Percentiles rank a stretch among this genome's conserved stretches.
Conservation (phyloP, 2,329 filamentous ascomycete species). For the Aspergillus brasiliensis region DNA sequence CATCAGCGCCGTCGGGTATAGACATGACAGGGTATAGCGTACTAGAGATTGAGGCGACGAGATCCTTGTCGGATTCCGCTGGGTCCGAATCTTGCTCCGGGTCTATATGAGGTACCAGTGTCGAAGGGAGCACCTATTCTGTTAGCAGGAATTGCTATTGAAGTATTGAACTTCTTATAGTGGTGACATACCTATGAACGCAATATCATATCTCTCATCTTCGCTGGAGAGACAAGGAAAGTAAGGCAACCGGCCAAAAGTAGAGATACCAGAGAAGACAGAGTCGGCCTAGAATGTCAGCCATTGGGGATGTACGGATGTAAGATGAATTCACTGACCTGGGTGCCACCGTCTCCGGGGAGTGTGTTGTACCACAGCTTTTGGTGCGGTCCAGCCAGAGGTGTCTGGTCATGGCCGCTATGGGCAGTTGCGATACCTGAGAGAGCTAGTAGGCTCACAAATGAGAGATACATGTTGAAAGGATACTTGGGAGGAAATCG, state of each 20-base stretch:
- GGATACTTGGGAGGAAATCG: not conserved
- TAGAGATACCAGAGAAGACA: slow-evolving; percentile 85
- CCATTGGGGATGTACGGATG: not conserved
- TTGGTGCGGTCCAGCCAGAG: slow-evolving; percentile 69
- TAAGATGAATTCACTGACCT: slow-evolving; percentile 54
- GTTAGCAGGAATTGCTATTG: not conserved
- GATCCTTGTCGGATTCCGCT: slow-evolving; percentile 85
- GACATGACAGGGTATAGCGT: slow-evolving; percentile 47
- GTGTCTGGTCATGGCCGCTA: slow-evolving; percentile 59
- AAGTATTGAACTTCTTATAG: not conserved
- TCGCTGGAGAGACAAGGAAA: slow-evolving; percentile 72
- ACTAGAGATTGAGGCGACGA: slow-evolving; percentile 84
- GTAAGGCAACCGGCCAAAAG: slow-evolving; percentile 79
- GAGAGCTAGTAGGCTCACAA: slow-evolving; percentile 36
- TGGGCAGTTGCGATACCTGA: slow-evolving; percentile 62
- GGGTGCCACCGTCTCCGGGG: slow-evolving; percentile 80
- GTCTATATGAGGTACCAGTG: slow-evolving; percentile 81
- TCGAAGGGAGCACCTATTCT: slow-evolving; percentile 76
- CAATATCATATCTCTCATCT: slow-evolving; percentile 77
- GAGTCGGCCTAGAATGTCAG: slow-evolving; percentile 68
- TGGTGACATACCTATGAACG: slow-evolving; percentile 68
- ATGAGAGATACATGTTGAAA: slow-evolving; percentile 23
- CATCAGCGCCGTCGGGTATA: slow-evolving; percentile 24
- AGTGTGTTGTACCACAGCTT: slow-evolving; percentile 80
- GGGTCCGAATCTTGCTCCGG: slow-evolving; percentile 80